phyloP scores from a whole-genome alignment of 176 grass and related monocot genomes.

The Hordeum marinum region DNA sequence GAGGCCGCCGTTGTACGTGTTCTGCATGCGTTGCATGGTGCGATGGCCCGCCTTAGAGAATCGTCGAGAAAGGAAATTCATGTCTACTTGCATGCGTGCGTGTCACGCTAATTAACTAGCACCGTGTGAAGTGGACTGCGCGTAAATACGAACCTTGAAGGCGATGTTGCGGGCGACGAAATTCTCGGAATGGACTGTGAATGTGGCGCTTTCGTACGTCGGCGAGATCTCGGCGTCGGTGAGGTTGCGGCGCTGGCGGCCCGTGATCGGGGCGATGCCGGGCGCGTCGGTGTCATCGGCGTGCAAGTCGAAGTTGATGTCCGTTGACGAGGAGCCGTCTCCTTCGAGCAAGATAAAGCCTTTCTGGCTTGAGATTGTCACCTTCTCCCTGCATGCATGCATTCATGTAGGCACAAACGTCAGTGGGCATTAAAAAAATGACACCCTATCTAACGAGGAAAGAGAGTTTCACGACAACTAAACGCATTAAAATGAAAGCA shows the following conservation, averaged over 20 bases:
- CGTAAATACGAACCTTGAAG: background rate
- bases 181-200: background rate
- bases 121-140: too few relatives aligned
- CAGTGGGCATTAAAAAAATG: too few relatives aligned
- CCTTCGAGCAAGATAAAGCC: background rate
- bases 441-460: too few relatives aligned
- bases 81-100: background rate
- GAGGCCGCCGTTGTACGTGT: background rate
- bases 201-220: background rate
- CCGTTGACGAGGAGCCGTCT: background rate
- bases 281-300: background rate
- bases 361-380: background rate
- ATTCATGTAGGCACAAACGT: background rate
- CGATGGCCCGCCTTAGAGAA: background rate
- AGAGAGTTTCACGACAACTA: too few relatives aligned
- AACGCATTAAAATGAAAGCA: too few relatives aligned
- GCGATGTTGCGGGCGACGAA: background rate
- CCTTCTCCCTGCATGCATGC: background rate
- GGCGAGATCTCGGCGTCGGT: background rate
- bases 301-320: background rate
- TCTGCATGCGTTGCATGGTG: background rate
- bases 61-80: background rate
- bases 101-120: too few relatives aligned
- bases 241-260: background rate
- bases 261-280: background rate